These are phyloP conservation scores for Fraxinus dipetala DNA, from an alignment of 305 asterid species.

Conservation along the genomic window DNA sequence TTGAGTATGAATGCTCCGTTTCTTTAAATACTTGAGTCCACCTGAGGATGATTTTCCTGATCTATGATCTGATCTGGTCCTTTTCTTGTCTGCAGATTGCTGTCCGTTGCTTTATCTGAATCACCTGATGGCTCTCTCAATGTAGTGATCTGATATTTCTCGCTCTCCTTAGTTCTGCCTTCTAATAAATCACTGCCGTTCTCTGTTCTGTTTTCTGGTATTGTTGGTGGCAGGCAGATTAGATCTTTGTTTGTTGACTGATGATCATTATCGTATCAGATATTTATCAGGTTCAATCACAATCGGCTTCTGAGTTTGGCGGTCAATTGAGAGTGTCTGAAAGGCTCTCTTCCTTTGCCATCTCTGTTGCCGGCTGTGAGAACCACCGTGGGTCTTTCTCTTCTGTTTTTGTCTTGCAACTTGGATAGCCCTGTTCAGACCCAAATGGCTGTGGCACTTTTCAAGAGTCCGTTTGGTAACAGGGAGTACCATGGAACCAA, in stretches of 20 bases:
- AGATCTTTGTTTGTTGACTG: slow-evolving; percentile 36
- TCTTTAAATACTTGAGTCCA: neutral
- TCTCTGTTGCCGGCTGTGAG: slow-evolving; percentile 56
- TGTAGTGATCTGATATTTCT: slow-evolving; percentile 31
- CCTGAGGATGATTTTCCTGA: neutral
- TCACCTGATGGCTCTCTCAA: slow-evolving; percentile 49
- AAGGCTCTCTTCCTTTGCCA: slow-evolving; percentile 49
- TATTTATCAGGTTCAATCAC: slow-evolving; percentile 30
- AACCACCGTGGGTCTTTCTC: slow-evolving; percentile 24
- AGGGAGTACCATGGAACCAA: slow-evolving; percentile 62
- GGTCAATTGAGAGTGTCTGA: slow-evolving; percentile 41
- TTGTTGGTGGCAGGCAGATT: slow-evolving; percentile 13
- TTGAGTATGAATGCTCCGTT: neutral
- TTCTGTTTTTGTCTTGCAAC: slow-evolving; percentile 64
- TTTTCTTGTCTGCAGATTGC: slow-evolving; percentile 33
- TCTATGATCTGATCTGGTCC: slow-evolving; percentile 1
- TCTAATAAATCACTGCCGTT: slow-evolving; percentile 4
- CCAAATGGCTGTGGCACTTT: slow-evolving; percentile 88
- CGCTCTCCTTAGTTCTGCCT: neutral
- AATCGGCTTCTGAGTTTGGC: slow-evolving; percentile 55
- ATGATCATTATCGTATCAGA: slow-evolving; percentile 36
- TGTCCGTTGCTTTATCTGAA: slow-evolving; percentile 20
- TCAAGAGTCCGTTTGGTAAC: slow-evolving; percentile 60
- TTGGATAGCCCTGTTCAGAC: slow-evolving; percentile 86
- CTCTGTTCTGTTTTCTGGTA: slow-evolving; percentile 21